A percentile compares a stretch with the other conserved stretches of the same genome.
Conservation (phyloP, 352 stramenopile genomes). For the Phytophthora tubulina region DNA sequence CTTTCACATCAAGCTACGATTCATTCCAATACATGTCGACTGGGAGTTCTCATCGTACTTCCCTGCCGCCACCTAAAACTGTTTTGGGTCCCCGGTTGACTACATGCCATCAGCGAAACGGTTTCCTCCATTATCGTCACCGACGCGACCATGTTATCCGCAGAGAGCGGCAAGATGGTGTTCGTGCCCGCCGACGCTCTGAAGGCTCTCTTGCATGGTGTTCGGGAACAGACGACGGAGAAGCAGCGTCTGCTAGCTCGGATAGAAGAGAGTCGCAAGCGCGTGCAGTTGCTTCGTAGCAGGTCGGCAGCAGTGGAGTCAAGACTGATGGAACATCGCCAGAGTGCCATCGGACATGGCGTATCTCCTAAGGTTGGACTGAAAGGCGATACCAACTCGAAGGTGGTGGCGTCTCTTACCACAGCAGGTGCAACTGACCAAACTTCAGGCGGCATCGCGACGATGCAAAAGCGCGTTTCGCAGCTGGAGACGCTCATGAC, state of each 20-base stretch:
- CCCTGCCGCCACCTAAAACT: too few relatives aligned
- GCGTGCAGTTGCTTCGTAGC: slow-evolving; percentile 47
- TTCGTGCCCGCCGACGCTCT: slow-evolving; percentile 59
- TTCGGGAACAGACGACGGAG: slow-evolving; percentile 50
- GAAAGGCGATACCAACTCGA: neutral
- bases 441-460: slow-evolving; percentile 35
- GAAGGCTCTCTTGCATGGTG: slow-evolving; percentile 46
- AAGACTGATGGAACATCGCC: slow-evolving; percentile 55
- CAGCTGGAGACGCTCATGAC: slow-evolving; percentile 71
- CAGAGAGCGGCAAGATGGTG: slow-evolving; percentile 30
- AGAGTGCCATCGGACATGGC: slow-evolving; percentile 40
- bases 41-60: too few relatives aligned
- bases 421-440: neutral
- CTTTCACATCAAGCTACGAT: too few relatives aligned
- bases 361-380: slow-evolving; percentile 5
- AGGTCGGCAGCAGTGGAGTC: slow-evolving; percentile 56
- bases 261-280: slow-evolving; percentile 51
- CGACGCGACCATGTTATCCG: slow-evolving; percentile 10
- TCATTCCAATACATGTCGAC: too few relatives aligned
- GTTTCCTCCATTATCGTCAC: neutral
- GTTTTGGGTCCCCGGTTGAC: neutral
- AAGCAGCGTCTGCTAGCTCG: slow-evolving; percentile 45
- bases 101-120: neutral
- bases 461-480: slow-evolving; percentile 58
- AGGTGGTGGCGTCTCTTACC: neutral